Evolutionary conservation across 2,329 filamentous ascomycete species (phyloP), one percentile per base, ranked within the genome.

Genomic region (Fulvia fulva): DNA sequence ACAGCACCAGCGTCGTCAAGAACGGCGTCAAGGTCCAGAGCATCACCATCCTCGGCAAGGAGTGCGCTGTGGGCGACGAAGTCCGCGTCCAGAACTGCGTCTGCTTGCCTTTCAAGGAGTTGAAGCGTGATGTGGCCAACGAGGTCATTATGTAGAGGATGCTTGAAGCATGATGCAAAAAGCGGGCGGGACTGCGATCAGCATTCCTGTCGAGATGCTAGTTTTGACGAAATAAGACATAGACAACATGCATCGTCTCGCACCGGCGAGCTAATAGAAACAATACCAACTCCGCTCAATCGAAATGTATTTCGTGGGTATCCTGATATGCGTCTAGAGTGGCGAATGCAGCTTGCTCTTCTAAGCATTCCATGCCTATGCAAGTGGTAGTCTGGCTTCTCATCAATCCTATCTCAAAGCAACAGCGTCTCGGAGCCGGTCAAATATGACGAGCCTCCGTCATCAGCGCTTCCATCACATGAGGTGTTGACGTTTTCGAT

Each of bases 11-110:
- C 77, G 91, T 97, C 69, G 83, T 97, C 76, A 97, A 97, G 85
- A 96, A 97, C 71, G 94, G 94, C 53, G 87, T 97, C 76, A 97
- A 97, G 82, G 94, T 99, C 53, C 94, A 97, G 81, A 96, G 91
- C 75, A 94, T 97, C 72, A 97, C 93, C 49, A 99, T 97, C 66
- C 77, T 99, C 63, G 93, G 93, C 73, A 97, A 97, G 81, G 94
- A 99, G 76, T 97, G 93, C 71, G 85, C 81, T 56, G 94, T 97
- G 28, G 91, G 88, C 3, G 94, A 99, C 69, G 94, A 97, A 77
- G 87, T 97, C 11, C 86, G 91, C 63, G 91, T 99, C 68, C 93
- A 97, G 80, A 97, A 99, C 79, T 99, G 94, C 74, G 87, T 99
- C 60, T 97, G 94, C 78, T 77, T 99, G 79, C 94, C 94, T 9